Percentiles rank a stretch among this genome's conserved stretches.
Evolutionary conservation across 345 rosid genomes (phyloP).

Genomic region (Cardiospermum halicacabum): DNA sequence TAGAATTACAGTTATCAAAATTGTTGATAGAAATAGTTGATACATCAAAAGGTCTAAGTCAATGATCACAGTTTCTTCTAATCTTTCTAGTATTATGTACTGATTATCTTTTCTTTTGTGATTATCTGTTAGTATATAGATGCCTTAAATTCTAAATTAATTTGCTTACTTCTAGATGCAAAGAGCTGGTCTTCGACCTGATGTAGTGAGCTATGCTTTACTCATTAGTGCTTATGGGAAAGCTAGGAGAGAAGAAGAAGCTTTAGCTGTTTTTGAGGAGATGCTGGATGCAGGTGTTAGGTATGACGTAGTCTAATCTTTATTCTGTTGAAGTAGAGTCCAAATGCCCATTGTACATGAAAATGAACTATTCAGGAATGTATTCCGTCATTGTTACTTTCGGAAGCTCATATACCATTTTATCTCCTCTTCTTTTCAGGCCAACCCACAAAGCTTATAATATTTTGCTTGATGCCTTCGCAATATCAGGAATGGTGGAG

Average conservation of each 20-base stretch:
- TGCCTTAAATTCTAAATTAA: conserved; percentile 16
- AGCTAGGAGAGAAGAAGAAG: conserved; percentile 97
- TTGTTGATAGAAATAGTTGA: not conserved
- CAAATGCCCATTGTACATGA: not conserved
- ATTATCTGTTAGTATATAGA: not conserved
- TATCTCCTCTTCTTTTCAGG: conserved; percentile 35
- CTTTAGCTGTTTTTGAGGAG: conserved; percentile 94
- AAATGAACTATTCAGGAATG: not conserved
- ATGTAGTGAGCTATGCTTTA: conserved; percentile 86
- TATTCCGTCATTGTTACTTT: not conserved
- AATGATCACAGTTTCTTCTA: not conserved
- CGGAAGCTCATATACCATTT: conserved; percentile 1
- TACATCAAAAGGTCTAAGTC: not conserved
- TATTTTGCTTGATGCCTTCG: conserved; percentile 92
- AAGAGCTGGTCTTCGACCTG: conserved; percentile 79
- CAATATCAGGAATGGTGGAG: conserved; percentile 94
- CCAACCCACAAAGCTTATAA: conserved; percentile 90
- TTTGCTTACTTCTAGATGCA: conserved; percentile 66
- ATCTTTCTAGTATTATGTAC: not conserved
- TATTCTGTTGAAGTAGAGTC: not conserved
- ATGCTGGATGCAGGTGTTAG: conserved; percentile 96
- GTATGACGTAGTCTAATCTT: conserved; percentile 28
- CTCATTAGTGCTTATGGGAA: conserved; percentile 92
- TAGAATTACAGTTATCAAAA: not conserved
- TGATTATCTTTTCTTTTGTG: not conserved